Conservation (phyloP, 2,329 filamentous ascomycete species). For the Colletotrichum costaricense region DNA sequence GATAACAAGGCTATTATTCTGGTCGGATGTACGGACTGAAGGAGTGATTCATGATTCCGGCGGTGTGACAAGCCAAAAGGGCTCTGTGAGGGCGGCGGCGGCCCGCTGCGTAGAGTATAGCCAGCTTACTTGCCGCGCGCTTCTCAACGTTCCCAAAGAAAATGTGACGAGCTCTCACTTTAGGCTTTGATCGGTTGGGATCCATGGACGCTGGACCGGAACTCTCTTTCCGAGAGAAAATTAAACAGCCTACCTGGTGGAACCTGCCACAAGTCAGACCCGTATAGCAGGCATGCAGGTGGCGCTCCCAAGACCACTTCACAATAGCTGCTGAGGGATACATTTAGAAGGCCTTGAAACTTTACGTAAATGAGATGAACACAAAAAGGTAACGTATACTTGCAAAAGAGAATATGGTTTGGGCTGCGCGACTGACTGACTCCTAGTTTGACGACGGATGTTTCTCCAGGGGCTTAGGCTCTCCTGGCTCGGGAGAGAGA, state of each 20-base stretch:
- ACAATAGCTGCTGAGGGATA: neutral
- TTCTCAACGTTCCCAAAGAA: neutral
- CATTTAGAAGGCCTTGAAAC: neutral
- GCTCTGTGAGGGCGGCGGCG: no score
- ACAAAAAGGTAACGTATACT: neutral
- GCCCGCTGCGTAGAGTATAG: neutral
- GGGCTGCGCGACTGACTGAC: no score
- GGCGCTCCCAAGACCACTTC: neutral
- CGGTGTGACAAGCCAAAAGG: neutral
- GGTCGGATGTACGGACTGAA: neutral
- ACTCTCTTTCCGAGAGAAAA: no score
- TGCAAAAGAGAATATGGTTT: no score
- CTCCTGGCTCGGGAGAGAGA: neutral
- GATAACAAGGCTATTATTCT: neutral
- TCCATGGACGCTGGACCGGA: neutral
- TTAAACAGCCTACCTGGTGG: no score
- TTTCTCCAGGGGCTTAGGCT: neutral
- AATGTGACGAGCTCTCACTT: neutral
- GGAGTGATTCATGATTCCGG: neutral
- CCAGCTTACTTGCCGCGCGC: neutral
- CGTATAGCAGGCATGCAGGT: neutral
- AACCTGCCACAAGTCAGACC: neutral
- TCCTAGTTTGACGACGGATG: neutral
- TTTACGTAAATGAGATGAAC: neutral
- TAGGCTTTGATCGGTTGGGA: neutral